A percentile compares a stretch with the other conserved stretches of the same genome.
These are phyloP conservation scores for Elymus sibiricus DNA, from an alignment of 176 grass and related monocot species.

Conservation along the genomic window DNA sequence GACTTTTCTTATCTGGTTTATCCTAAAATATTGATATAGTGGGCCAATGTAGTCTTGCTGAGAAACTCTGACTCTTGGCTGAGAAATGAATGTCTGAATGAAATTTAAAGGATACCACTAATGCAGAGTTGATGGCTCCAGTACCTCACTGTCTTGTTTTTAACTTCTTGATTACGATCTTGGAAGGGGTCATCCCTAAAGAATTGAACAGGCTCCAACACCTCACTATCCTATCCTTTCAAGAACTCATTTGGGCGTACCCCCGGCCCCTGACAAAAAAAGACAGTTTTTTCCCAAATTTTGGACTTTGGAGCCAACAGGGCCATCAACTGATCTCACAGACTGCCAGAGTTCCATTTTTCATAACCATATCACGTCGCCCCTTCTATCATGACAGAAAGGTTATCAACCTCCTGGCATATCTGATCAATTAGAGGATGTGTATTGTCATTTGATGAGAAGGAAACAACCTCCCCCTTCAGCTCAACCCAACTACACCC, in stretches of 20 bases:
- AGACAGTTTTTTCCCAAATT: background rate
- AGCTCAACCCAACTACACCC: slow-evolving; percentile 79
- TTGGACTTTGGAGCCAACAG: slow-evolving; percentile 24
- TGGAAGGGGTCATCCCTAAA: background rate
- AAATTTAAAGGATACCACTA: background rate
- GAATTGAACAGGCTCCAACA: slow-evolving; percentile 4
- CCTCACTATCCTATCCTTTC: background rate
- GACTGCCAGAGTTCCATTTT: background rate
- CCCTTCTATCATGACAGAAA: slow-evolving; percentile 55
- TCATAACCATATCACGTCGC: slow-evolving; percentile 15
- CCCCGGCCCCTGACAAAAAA: background rate
- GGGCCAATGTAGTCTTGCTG: background rate
- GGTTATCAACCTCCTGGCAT: slow-evolving; percentile 53
- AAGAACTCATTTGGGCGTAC: background rate
- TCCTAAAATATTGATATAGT: background rate
- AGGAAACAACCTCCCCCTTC: slow-evolving; percentile 48
- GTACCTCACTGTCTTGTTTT: slow-evolving; percentile 27
- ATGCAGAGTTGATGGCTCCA: background rate
- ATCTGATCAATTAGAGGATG: slow-evolving; percentile 55
- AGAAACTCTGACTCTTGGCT: background rate
- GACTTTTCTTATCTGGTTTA: background rate
- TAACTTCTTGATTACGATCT: background rate
- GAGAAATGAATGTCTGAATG: background rate
- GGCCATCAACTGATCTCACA: background rate
- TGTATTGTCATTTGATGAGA: slow-evolving; percentile 60